Base-by-base conservation (phyloP, 306 rosid species). In the Gillenia trifoliata region DNA sequence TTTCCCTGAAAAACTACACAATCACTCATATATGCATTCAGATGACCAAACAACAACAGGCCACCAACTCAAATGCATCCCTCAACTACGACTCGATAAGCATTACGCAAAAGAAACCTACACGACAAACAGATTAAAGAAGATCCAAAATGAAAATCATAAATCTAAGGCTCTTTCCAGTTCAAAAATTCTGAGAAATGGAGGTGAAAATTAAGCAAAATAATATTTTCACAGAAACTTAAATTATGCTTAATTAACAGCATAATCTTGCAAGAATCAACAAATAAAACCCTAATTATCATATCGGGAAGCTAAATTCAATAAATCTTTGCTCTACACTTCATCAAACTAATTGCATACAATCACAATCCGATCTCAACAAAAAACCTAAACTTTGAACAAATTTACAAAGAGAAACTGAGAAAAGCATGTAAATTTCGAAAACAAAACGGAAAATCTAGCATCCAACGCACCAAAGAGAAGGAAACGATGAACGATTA, bases 111-210 rank as follows among this genome's bases (percentile, higher is more conserved):
- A 23, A 23, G 3, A 36, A 6, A 40, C 16, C 26, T 15, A 56
- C 28, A 41, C 41, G 29, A n/a, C 36, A 41, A 29, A 41, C 55
- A 61, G 45, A 72, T 1, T 55, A 15, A 71, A 71, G 33, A 71
- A 36, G 50, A 34, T 29, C 15, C 57, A 72, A 40, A 66, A 4
- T 25, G 29, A 49, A 38, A 40, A 26, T 22, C 49, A 33, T 38
- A 72, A 36, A 68, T 47, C 72, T n/a, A 68, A 67, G 68, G 69
- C 68, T 30, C 63, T 30, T 54, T 38, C 49, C 49, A 78, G 73
- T 75, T 79, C 76, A 63, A 40, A 60, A 31, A 49, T 34, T 22
- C 26, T 13, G 7, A 70, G 20, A 70, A 6, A 70, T 22, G 19
- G 57, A 52, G 20, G 64, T 16, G 64, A 13, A 26, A 15, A 28